These are phyloP conservation scores for Syzygium oleosum DNA, from an alignment of 345 rosid genomes.

Conservation along the genomic window DNA sequence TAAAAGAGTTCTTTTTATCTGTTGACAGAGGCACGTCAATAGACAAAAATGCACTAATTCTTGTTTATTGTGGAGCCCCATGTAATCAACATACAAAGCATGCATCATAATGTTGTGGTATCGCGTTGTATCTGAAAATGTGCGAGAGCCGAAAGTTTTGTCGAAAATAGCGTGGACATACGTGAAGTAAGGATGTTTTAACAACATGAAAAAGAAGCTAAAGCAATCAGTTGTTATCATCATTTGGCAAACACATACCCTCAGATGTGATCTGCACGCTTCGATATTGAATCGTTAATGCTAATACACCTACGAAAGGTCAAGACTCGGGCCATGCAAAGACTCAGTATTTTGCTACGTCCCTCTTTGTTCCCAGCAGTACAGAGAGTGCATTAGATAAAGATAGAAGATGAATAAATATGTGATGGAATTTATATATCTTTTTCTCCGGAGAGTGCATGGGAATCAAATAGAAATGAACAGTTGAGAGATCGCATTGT, in stretches of 20 bases:
- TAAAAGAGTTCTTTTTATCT: too few relatives aligned
- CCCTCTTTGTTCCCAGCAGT: background rate
- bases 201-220: background rate
- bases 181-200: background rate
- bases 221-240: background rate
- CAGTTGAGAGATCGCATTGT: too few relatives aligned
- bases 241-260: background rate
- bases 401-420: background rate
- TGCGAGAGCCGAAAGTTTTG: background rate
- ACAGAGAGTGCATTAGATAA: background rate
- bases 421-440: background rate
- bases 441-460: background rate
- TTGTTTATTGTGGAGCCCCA: background rate
- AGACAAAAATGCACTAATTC: background rate
- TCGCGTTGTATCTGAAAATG: fast-evolving
- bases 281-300: background rate
- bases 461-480: too few relatives aligned
- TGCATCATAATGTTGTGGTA: background rate
- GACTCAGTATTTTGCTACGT: background rate
- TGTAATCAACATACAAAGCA: background rate
- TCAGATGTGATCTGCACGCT: background rate
- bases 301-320: background rate
- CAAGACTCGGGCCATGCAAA: background rate
- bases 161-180: background rate
- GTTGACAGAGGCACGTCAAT: background rate